A percentile compares a stretch with the other conserved stretches of the same genome.
phyloP scores from a whole-genome alignment of 2,329 filamentous ascomycete genomes.

The Lachnellula willkommii region DNA sequence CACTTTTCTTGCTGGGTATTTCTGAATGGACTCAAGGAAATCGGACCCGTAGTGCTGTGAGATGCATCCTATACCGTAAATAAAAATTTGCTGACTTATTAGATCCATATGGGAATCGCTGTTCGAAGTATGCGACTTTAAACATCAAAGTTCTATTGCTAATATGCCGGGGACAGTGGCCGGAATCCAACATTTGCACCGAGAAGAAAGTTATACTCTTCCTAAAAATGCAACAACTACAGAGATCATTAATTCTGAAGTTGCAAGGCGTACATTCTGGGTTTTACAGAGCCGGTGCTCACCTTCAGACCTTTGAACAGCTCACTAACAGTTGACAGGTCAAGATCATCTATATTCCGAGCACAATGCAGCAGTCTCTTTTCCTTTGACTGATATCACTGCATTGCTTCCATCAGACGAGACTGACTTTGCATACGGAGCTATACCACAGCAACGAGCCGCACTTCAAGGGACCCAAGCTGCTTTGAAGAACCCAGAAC shows the following conservation, averaged over 20 bases:
- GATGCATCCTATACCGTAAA: conserved; percentile 15
- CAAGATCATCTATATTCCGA: conserved; percentile 36
- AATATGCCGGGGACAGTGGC: conserved; percentile 22
- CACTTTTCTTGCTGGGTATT: conserved; percentile 53
- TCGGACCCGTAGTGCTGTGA: conserved; percentile 49
- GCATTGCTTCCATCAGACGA: conserved; percentile 35
- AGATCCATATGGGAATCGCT: conserved; percentile 40
- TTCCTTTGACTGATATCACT: conserved; percentile 34
- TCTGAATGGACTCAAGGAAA: conserved; percentile 53
- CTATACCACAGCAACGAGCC: conserved; percentile 27
- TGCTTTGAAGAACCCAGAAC: conserved; percentile 23
- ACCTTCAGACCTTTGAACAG: too few relatives aligned
- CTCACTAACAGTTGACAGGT: conserved; percentile 13
- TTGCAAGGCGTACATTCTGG: conserved; percentile 36
- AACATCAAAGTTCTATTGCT: too few relatives aligned
- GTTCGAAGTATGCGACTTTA: conserved; percentile 14
- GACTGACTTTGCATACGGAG: conserved; percentile 35
- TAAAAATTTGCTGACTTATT: neutral
- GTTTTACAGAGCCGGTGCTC: conserved; percentile 23
- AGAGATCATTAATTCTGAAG: conserved; percentile 31
- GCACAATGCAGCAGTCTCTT: conserved; percentile 31
- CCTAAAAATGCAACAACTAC: conserved; percentile 24
- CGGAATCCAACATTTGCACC: conserved; percentile 33
- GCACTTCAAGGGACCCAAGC: conserved; percentile 33
- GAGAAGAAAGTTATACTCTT: conserved; percentile 34